Percentiles rank a stretch among this genome's conserved stretches.
phyloP scores from a whole-genome alignment of 2,329 filamentous ascomycete genomes.

The Cordyceps cicadae region DNA sequence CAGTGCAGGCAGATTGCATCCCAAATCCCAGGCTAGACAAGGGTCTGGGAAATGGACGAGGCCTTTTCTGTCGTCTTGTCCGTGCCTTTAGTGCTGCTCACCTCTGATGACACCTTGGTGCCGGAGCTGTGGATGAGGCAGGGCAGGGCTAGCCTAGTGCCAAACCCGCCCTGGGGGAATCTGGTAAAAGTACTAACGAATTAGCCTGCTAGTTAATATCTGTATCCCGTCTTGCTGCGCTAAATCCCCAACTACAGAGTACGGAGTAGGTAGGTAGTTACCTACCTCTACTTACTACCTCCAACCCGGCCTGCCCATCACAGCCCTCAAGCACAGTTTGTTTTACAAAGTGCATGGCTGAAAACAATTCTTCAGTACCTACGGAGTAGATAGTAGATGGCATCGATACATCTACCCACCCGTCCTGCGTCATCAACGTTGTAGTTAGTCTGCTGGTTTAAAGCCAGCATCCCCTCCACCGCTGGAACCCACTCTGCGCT shows the following conservation, averaged over 20 bases:
- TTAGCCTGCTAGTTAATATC: no score
- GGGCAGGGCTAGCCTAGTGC: background rate
- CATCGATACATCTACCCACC: background rate
- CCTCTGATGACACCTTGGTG: conserved; percentile 5
- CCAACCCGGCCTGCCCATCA: no score
- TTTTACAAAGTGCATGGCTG: no score
- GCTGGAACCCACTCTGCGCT: background rate
- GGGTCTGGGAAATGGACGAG: conserved; percentile 10
- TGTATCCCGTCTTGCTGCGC: no score
- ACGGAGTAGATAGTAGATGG: no score
- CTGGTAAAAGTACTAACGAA: background rate
- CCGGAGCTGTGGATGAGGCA: background rate
- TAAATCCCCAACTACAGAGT: no score
- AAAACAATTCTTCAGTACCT: no score
- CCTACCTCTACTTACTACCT: no score
- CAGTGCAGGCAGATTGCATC: background rate
- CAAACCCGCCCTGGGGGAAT: background rate
- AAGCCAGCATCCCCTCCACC: background rate
- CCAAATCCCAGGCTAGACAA: conserved; percentile 3
- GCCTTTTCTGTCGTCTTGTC: conserved; percentile 9
- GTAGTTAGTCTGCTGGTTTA: no score
- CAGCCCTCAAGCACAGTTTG: no score
- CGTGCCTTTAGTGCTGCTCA: background rate
- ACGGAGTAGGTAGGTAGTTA: no score
- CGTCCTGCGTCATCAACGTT: background rate